Evolutionary conservation across 805 yeast species (phyloP).

Genomic region (Debaryomyces tyrocola): DNA sequence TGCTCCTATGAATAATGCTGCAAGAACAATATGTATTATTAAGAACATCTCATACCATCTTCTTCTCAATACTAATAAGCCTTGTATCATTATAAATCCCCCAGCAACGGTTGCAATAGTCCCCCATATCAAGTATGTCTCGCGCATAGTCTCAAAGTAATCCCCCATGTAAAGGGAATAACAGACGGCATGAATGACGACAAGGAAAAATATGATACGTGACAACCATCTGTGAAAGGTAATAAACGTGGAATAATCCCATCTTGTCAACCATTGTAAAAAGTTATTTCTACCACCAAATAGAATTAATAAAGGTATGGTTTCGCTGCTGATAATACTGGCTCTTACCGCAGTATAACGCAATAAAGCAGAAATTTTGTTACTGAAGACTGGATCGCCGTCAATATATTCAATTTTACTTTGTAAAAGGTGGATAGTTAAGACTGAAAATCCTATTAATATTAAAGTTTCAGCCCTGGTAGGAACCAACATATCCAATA

Average conservation of each 20-base stretch:
- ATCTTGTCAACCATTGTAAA: slow-evolving; percentile 38
- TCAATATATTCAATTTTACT: slow-evolving; percentile 22
- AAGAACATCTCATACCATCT: slow-evolving; percentile 54
- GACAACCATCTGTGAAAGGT: slow-evolving; percentile 31
- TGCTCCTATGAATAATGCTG: slow-evolving; percentile 46
- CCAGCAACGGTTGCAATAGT: slow-evolving; percentile 33
- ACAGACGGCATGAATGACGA: slow-evolving; percentile 26
- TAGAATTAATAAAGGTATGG: slow-evolving; percentile 32
- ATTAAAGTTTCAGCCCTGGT: slow-evolving; percentile 38
- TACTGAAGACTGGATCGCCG: slow-evolving; percentile 36
- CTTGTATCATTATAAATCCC: slow-evolving; percentile 43
- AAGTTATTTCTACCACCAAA: slow-evolving; percentile 38
- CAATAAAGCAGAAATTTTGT: slow-evolving; percentile 33
- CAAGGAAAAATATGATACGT: slow-evolving; percentile 19
- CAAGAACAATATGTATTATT: slow-evolving; percentile 57
- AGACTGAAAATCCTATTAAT: slow-evolving; percentile 26
- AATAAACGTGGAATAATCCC: slow-evolving; percentile 34
- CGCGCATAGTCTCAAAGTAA: slow-evolving; percentile 1
- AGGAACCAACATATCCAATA: slow-evolving; percentile 37
- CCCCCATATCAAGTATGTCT: slow-evolving; percentile 27
- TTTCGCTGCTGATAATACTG: slow-evolving; percentile 26
- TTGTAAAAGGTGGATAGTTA: slow-evolving; percentile 27
- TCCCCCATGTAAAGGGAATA: slow-evolving; percentile 12
- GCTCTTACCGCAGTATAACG: slow-evolving; percentile 43
- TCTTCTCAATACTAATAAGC: slow-evolving; percentile 45